These are phyloP conservation scores for Elaeagnus macrophylla DNA, from an alignment of 306 rosid genomes.

Conservation along the genomic window DNA sequence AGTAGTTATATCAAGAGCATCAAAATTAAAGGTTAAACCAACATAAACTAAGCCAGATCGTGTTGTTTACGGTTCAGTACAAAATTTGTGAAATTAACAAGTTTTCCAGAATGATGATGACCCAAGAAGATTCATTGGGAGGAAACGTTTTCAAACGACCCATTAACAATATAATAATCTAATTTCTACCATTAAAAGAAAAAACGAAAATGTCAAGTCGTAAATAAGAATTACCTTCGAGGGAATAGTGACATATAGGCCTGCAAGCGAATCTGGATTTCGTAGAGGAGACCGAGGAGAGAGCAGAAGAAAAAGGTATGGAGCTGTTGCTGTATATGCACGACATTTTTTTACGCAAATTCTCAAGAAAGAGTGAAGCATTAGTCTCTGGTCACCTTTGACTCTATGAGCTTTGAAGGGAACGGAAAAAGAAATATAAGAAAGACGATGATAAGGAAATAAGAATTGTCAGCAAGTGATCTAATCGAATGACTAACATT, in stretches of 20 bases:
- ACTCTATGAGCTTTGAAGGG: neutral
- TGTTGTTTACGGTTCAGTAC: too few species aligned
- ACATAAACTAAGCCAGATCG: too few species aligned
- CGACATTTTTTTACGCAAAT: constrained; percentile 35
- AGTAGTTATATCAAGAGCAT: too few species aligned
- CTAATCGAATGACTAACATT: too few species aligned
- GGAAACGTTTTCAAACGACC: too few species aligned
- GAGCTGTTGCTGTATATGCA: constrained; percentile 32
- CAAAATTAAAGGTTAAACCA: too few species aligned
- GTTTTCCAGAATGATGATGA: too few species aligned
- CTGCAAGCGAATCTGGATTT: constrained; percentile 27
- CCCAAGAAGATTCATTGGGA: too few species aligned
- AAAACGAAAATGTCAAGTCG: neutral
- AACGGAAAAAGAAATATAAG: constrained; percentile 2
- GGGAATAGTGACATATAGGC: constrained; percentile 41
- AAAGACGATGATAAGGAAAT: constrained; percentile 11
- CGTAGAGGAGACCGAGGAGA: constrained; percentile 20
- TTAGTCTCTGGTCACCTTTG: too few species aligned
- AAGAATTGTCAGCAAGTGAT: neutral
- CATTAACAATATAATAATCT: too few species aligned
- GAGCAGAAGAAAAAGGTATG: constrained; percentile 33
- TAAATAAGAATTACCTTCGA: constrained; percentile 40
- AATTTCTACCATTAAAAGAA: neutral
- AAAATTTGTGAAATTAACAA: too few species aligned
- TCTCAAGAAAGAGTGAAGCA: neutral